Evolutionary conservation across 2,329 filamentous ascomycete species (phyloP).

Genomic region (Diaporthe sp.): DNA sequence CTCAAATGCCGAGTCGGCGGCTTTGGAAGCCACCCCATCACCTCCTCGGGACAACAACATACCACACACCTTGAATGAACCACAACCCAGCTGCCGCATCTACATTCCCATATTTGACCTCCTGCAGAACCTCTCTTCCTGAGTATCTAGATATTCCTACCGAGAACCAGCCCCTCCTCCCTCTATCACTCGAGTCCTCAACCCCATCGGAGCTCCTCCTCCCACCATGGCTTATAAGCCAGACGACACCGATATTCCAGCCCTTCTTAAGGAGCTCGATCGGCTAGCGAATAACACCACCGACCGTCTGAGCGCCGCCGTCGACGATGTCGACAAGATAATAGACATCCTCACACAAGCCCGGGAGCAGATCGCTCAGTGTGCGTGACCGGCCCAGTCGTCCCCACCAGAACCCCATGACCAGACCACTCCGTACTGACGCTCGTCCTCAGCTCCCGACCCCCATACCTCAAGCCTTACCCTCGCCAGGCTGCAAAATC

Average conservation of each 20-base stretch:
- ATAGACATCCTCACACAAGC: constrained; percentile 83
- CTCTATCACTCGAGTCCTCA: background rate
- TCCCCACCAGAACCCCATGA: constrained; percentile 3
- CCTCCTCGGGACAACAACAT: constrained; percentile 12
- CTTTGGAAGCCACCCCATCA: constrained; percentile 14
- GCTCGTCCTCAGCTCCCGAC: constrained; percentile 61
- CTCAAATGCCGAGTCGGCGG: constrained; percentile 20
- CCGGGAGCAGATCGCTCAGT: constrained; percentile 78
- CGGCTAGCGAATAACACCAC: constrained; percentile 73
- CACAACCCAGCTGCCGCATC: background rate
- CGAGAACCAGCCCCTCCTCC: background rate
- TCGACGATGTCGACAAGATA: constrained; percentile 85
- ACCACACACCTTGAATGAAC: constrained; percentile 2
- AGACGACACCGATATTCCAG: constrained; percentile 57
- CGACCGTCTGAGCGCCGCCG: constrained; percentile 77
- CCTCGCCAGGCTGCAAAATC: constrained; percentile 87
- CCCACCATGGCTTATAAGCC: constrained; percentile 48
- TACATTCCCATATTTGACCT: background rate
- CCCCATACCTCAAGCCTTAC: constrained; percentile 79
- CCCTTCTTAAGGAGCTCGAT: constrained; percentile 80
- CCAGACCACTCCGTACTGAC: constrained; percentile 35
- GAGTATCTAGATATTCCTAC: constrained; percentile 5
- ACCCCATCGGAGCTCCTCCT: constrained; percentile 26
- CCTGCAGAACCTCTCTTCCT: background rate
- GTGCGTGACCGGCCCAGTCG: constrained; percentile 57